Percentiles rank a stretch among this genome's conserved stretches.
Conservation (phyloP, 345 rosid species). For the Psidium guajava region DNA sequence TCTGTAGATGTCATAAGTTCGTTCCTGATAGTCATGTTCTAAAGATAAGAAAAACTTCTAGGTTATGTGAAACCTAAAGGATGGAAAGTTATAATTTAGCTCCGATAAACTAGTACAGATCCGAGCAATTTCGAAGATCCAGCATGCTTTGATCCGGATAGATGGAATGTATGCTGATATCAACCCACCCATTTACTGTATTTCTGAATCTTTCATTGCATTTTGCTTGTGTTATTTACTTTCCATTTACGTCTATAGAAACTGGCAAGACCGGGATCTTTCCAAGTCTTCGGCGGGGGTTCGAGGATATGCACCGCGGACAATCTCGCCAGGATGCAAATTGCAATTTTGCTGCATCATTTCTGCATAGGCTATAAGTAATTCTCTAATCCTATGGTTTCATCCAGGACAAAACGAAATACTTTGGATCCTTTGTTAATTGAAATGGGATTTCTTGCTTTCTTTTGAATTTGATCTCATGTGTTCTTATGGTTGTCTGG, state of each 20-base stretch:
- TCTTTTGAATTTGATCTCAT: not conserved
- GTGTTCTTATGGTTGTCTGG: not conserved
- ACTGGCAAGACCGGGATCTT: slow-evolving; percentile 8
- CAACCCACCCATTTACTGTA: not conserved
- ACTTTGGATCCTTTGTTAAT: no score
- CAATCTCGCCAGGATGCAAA: slow-evolving; percentile 21
- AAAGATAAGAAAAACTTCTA: not conserved
- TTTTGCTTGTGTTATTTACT: not conserved
- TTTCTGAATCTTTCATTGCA: not conserved
- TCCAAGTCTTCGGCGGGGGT: slow-evolving; percentile 20
- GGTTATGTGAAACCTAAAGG: slow-evolving; percentile 23
- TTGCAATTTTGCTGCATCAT: slow-evolving; percentile 22
- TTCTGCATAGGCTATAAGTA: slow-evolving; percentile 30
- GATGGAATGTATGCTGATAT: slow-evolving; percentile 16
- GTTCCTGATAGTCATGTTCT: not conserved
- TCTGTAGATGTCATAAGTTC: not conserved
- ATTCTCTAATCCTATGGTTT: not conserved
- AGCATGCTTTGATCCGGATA: slow-evolving; percentile 20
- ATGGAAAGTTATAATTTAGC: slow-evolving; percentile 21
- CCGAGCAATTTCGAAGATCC: slow-evolving; percentile 23
- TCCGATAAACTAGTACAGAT: slow-evolving; percentile 15
- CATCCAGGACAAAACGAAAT: not conserved
- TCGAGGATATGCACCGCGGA: slow-evolving; percentile 17
- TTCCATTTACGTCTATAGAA: not conserved
- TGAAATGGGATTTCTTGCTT: not conserved